Conservation (phyloP, 768 basidiomycete species). For the Agaricus sinodeliciosus region DNA sequence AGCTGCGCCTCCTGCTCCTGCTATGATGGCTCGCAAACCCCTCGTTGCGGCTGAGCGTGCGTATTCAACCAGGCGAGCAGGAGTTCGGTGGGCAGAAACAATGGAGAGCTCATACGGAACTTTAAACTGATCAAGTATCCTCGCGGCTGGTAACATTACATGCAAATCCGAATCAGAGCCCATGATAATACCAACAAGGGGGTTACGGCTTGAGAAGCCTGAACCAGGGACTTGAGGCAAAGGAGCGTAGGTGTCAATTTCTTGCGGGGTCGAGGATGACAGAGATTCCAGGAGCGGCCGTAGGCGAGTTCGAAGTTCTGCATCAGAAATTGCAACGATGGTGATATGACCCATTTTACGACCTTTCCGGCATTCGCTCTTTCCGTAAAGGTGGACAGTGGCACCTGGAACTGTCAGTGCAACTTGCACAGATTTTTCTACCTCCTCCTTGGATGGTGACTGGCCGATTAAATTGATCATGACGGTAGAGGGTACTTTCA, state of each 20-base stretch:
- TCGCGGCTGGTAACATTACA: slow-evolving; percentile 84
- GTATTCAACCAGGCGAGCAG: slow-evolving; percentile 77
- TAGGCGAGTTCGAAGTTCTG: slow-evolving; percentile 62
- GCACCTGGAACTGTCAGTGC: slow-evolving; percentile 73
- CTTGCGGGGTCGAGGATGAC: slow-evolving; percentile 40
- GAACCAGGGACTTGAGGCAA: slow-evolving; percentile 32
- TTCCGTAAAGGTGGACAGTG: slow-evolving; percentile 90
- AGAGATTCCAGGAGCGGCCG: slow-evolving; percentile 65
- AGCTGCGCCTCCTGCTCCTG: slow-evolving; percentile 97
- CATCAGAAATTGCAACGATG: slow-evolving; percentile 76
- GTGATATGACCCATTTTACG: slow-evolving; percentile 99
- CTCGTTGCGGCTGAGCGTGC: slow-evolving; percentile 63
- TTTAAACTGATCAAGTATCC: slow-evolving; percentile 72
- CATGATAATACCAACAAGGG: slow-evolving; percentile 94
- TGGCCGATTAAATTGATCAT: slow-evolving; percentile 97
- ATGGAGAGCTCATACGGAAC: slow-evolving; percentile 93
- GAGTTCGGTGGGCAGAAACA: slow-evolving; percentile 95
- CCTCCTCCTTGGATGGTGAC: slow-evolving; percentile 56
- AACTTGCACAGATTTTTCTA: slow-evolving; percentile 45
- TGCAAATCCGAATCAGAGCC: slow-evolving; percentile 98
- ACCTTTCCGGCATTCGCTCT: slow-evolving; percentile 79
- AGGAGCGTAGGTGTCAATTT: slow-evolving; percentile 50
- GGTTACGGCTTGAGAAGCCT: slow-evolving; percentile 56
- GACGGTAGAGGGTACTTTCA: slow-evolving; percentile 79
- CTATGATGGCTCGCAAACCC: slow-evolving; percentile 74